Conservation (phyloP, 495 filamentous ascomycete genomes). For the Penicilliopsis zonata region DNA sequence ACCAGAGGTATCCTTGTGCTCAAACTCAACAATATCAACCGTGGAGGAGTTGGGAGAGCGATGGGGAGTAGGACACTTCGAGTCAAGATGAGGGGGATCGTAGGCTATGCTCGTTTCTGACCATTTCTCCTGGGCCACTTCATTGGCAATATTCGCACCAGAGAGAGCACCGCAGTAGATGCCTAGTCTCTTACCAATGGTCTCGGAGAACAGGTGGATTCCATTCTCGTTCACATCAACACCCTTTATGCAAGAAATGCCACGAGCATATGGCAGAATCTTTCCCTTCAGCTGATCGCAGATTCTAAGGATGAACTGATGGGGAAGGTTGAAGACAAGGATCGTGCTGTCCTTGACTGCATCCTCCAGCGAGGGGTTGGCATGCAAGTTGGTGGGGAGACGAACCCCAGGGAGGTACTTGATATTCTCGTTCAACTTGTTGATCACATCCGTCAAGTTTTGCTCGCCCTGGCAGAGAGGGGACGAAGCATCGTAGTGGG, state of each 20-base stretch:
- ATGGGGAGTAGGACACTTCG: conserved; percentile 54
- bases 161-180: conserved; percentile 97
- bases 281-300: conserved; percentile 78
- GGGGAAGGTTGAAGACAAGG: conserved; percentile 92
- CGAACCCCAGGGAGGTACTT: conserved; percentile 85
- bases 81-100: conserved; percentile 79
- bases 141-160: conserved; percentile 92
- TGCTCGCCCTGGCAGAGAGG: conserved; percentile 49
- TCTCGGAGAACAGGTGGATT: conserved; percentile 84
- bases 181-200: conserved; percentile 73
- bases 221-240: conserved; percentile 78
- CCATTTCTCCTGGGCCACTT: conserved; percentile 91
- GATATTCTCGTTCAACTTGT: conserved; percentile 86
- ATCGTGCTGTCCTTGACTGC: conserved; percentile 74
- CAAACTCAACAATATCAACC: conserved; percentile 46
- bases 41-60: conserved; percentile 42
- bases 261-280: conserved; percentile 82
- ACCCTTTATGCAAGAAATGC: conserved; percentile 96
- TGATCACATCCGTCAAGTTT: conserved; percentile 86
- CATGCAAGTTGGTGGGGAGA: conserved; percentile 77
- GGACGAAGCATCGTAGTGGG: conserved; percentile 44
- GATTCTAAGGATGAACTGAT: conserved; percentile 89
- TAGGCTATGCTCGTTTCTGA: conserved; percentile 96
- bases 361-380: conserved; percentile 76
- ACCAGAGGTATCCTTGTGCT: conserved; percentile 54